Evolutionary conservation across 768 basidiomycete species (phyloP), one percentile per base, ranked within the genome.

Genomic region (Grammothele lineata): DNA sequence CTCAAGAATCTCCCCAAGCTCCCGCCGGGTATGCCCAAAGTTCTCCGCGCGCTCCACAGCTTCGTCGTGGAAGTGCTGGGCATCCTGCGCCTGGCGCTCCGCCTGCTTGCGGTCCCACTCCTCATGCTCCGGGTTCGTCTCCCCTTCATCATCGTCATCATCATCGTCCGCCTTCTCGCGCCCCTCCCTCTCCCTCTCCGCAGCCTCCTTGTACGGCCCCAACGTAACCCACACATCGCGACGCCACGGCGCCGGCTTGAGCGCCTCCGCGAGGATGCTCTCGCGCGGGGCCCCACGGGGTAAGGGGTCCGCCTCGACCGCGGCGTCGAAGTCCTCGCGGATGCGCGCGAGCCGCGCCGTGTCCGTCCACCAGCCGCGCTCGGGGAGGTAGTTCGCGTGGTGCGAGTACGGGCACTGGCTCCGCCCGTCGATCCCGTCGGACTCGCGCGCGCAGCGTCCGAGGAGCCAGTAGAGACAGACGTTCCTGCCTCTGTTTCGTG

Each of bases 351-450:
- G 36, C 19, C 32, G 12, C 17, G n/a, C 39, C 32, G 23, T n/a
- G 23, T 47, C 38, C 15, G 17, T 47, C 77, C 77, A 81, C 77
- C 77, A 80, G 1, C 77, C 72, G 19, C 50, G 57, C 25, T 60
- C 46, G 4, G 70, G 70, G 5, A 82, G 70, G 45, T 69, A 72
- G 4, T 61, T 61, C 42, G 65, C 71, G 19, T 71, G 67, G 54
- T 82, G 80, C 10, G 71, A 62, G 53, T 81, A 80, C 5, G 67
- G 66, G 52, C 78, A 81, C 34, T 61, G 27, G 27, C 27, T 30
- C 8, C 27, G 27, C 4, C 40, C 56, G 9, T 67, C 63, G 51
- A 67, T 73, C 4, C 40, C 56, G 9, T 67, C 63, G 51, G 67
- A 73, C 40, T 62, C 66, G 65, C 77, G 77, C 1, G 50, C 48